Conservation (phyloP, 1,284 basidiomycete species). For the Abortiporus biennis region DNA sequence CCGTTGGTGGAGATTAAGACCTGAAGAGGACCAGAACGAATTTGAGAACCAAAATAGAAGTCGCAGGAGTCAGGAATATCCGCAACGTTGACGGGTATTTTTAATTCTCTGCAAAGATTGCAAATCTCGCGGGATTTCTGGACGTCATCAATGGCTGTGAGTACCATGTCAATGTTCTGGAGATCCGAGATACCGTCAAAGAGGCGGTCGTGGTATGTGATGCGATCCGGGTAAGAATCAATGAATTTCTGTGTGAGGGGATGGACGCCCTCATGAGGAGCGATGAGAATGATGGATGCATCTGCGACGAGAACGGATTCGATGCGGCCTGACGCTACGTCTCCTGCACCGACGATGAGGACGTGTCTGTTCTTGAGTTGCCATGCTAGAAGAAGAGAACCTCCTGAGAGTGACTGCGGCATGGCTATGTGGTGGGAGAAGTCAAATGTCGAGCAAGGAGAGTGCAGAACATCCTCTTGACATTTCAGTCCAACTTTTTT, state of each 20-base stretch:
- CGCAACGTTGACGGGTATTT: conserved; percentile 91
- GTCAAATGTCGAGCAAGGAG: not conserved
- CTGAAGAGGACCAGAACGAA: conserved; percentile 88
- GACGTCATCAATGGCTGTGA: conserved; percentile 91
- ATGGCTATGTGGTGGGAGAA: conserved; percentile 15
- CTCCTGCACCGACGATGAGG: conserved; percentile 86
- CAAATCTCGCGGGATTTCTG: conserved; percentile 69
- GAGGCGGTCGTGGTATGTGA: conserved; percentile 67
- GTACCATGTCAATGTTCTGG: conserved; percentile 78
- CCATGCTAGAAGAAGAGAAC: conserved; percentile 83
- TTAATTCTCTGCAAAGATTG: conserved; percentile 58
- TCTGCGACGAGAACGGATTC: conserved; percentile 63
- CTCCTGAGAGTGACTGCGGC: conserved; percentile 32
- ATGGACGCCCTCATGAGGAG: conserved; percentile 58
- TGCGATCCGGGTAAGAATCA: conserved; percentile 38
- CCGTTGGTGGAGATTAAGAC: conserved; percentile 97
- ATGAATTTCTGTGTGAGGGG: conserved; percentile 51
- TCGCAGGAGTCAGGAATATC: conserved; percentile 95
- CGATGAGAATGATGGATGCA: conserved; percentile 57
- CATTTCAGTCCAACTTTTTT: too few species aligned
- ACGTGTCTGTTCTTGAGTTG: conserved; percentile 78
- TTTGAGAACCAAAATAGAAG: conserved; percentile 96
- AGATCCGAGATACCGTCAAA: conserved; percentile 59
- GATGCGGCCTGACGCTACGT: conserved; percentile 77
- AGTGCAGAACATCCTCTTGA: too few species aligned